Evolutionary conservation across 1,139 yeast species (phyloP), one percentile per base, ranked within the genome.

Genomic region (Kodamaea plutei): DNA sequence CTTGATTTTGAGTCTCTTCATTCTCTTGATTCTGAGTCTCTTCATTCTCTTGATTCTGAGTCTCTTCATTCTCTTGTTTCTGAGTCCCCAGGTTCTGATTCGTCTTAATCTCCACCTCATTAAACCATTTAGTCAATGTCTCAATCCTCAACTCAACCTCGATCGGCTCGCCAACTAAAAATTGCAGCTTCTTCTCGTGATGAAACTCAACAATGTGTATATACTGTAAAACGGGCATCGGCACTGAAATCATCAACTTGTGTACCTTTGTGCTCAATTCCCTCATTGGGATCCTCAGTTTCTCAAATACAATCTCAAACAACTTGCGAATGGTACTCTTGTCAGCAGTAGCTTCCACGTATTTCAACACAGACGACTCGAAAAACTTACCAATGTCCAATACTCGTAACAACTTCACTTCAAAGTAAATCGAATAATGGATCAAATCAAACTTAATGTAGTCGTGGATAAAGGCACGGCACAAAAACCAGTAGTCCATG

Each of bases 111-210:
- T 24, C 35, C 35, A 14, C 28, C 5, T 28, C 54, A 18, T 40
- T 37, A 2, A 61, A 54, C 80, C 80, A 77, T 32, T 52, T 60
- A 2, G 64, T 58, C 4, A 59, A 46, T 0, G 84, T 68, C n/a
- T 60, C 52, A 5, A 81, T 56, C 0, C 38, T 46, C 14, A 84
- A 52, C 4, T 48, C 53, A 3, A 69, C 63, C 0, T 54, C 44
- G 14, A 84, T 72, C 0, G 84, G 77, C 30, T 76, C 79, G 2
- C 94, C 93, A 2, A 84, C 79, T 7, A 69, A 52, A 40, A 68
- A 79, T 30, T 68, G 73, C 4, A 58, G 38, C 15, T 56, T 52
- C 27, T 53, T 55, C 2, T 62, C 61, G 35, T 61, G 67, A 1
- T 60, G 48, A 34, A 72, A 64, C 39, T 71, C 74, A 8, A 73